phyloP scores from a whole-genome alignment of 768 basidiomycete genomes.

The Lactifluus echinatus region DNA sequence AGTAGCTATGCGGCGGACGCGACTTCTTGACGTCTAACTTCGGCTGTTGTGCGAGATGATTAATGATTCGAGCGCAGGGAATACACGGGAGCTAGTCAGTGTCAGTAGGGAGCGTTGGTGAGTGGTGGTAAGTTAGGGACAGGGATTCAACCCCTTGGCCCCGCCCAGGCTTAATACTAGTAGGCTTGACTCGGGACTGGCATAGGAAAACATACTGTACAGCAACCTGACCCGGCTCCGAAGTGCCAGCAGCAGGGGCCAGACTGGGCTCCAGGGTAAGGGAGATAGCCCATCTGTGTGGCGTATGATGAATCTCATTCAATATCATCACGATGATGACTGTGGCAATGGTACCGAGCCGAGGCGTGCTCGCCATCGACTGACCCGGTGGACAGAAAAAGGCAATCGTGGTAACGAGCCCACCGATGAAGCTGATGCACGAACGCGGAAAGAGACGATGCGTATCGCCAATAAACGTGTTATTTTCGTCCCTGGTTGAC shows the following conservation, averaged over 20 bases:
- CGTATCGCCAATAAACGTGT: too few species aligned
- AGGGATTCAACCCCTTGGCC: not conserved
- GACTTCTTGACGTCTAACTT: not conserved
- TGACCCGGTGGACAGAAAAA: too few species aligned
- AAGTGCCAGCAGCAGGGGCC: not conserved
- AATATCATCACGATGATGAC: not conserved
- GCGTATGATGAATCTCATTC: not conserved
- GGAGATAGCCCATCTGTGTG: not conserved
- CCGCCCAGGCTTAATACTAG: not conserved
- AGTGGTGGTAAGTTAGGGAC: slow-evolving; percentile 5
- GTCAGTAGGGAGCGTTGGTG: not conserved
- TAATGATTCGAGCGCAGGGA: not conserved
- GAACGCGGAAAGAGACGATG: too few species aligned
- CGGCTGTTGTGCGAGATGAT: not conserved
- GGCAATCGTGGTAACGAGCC: too few species aligned
- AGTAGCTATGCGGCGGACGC: not conserved
- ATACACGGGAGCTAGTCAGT: not conserved
- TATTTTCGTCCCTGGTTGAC: not conserved
- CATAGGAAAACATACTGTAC: not conserved
- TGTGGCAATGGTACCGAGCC: not conserved
- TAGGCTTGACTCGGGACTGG: not conserved
- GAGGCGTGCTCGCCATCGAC: too few species aligned
- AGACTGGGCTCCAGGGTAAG: not conserved
- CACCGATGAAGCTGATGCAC: too few species aligned
- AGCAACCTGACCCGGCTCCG: not conserved